Percentiles rank a stretch among this genome's conserved stretches.
Evolutionary conservation across 371 early-diverging fungal genomes (phyloP).

Genomic region (Synchytrium microbalum): DNA sequence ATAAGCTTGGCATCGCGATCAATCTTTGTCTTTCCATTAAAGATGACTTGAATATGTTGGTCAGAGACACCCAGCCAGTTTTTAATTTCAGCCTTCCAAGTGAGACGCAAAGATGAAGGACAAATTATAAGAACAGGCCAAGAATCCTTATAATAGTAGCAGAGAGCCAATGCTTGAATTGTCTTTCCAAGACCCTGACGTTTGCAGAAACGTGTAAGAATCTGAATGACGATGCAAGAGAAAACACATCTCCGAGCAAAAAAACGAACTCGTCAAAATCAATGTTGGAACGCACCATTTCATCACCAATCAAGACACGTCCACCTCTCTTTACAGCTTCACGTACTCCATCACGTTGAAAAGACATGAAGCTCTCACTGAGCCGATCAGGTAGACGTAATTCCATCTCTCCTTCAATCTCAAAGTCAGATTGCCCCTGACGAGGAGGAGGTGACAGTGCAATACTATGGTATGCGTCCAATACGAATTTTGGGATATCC

Average conservation of each 20-base stretch:
- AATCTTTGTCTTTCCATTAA: slow-evolving; percentile 17
- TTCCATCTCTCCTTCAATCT: background rate
- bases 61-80: slow-evolving; percentile 37
- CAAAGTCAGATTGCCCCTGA: background rate
- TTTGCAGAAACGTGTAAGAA: background rate
- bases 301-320: slow-evolving; percentile 46
- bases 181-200: slow-evolving; percentile 36
- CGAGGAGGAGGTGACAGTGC: background rate
- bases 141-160: slow-evolving; percentile 38
- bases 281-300: slow-evolving; percentile 37
- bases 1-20: slow-evolving; percentile 22
- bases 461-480: background rate
- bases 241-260: slow-evolving; percentile 6
- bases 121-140: slow-evolving; percentile 59
- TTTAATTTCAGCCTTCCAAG: slow-evolving; percentile 47
- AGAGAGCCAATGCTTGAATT: slow-evolving; percentile 51
- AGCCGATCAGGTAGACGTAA: slow-evolving; percentile 6
- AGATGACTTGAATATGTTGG: slow-evolving; percentile 29
- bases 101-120: slow-evolving; percentile 43
- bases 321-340: slow-evolving; percentile 39
- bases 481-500: background rate
- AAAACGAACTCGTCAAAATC: background rate
- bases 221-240: background rate
- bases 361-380: slow-evolving; percentile 26
- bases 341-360: slow-evolving; percentile 48